phyloP scores from a whole-genome alignment of 768 basidiomycete genomes.

The Lepiota brunneoincarnata region DNA sequence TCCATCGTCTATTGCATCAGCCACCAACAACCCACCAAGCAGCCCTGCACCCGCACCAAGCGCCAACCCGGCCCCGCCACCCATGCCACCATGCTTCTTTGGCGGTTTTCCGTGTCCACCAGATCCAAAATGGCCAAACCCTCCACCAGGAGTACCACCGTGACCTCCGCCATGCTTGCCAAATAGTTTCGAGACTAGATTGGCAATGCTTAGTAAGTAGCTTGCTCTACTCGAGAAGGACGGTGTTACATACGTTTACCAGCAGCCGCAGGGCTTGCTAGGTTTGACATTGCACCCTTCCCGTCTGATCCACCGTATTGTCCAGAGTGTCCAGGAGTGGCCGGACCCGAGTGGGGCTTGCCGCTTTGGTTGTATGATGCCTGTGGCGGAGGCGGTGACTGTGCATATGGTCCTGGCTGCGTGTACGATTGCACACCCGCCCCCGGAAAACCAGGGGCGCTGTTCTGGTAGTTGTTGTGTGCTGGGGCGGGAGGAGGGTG shows the following conservation, averaged over 20 bases:
- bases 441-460: slow-evolving; percentile 14
- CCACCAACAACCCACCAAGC: slow-evolving; percentile 60
- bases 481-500: slow-evolving; percentile 45
- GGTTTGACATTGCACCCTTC: neutral
- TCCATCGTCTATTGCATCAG: slow-evolving; percentile 42
- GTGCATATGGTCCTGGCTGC: neutral
- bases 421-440: slow-evolving; percentile 10
- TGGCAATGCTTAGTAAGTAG: neutral
- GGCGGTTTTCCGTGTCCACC: slow-evolving; percentile 13
- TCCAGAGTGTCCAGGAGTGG: neutral
- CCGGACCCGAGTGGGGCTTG: neutral
- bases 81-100: slow-evolving; percentile 41
- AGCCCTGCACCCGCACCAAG: slow-evolving; percentile 58
- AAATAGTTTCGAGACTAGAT: slow-evolving; percentile 10
- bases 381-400: slow-evolving; percentile 20
- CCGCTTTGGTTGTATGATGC: slow-evolving; percentile 7
- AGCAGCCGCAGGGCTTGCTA: neutral
- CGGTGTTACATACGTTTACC: slow-evolving; percentile 5
- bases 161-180: slow-evolving; percentile 17
- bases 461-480: neutral
- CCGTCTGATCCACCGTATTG: neutral
- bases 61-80: slow-evolving; percentile 31
- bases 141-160: slow-evolving; percentile 3
- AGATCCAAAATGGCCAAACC: slow-evolving; percentile 15
- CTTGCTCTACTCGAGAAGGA: no score